Evolutionary conservation across 192 early-diverging fungal genomes (phyloP).

Genomic region (Gonapodya sp.): DNA sequence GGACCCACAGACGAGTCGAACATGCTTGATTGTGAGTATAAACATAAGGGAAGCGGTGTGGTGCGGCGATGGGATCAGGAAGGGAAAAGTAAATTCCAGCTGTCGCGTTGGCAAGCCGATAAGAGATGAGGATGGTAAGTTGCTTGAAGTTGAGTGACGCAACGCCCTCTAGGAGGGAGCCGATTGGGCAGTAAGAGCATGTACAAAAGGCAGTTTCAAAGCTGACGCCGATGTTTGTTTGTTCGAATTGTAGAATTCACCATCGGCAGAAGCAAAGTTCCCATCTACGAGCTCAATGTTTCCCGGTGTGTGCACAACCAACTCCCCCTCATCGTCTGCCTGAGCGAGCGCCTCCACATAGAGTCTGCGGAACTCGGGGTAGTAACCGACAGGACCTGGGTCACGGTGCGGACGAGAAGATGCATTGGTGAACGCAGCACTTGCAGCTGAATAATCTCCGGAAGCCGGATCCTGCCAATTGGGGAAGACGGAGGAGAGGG

Average conservation of each 20-base stretch:
- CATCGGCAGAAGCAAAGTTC: not conserved
- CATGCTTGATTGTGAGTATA: conserved; percentile 25
- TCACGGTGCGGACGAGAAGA: not conserved
- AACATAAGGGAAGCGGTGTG: conserved; percentile 26
- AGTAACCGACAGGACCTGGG: not conserved
- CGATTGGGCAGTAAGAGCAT: too few species aligned
- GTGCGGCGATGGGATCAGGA: conserved; percentile 42
- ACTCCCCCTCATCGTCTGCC: not conserved
- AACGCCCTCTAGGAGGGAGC: not conserved
- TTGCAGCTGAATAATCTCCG: not conserved
- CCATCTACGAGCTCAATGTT: not conserved
- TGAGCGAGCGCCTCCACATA: conserved; percentile 3
- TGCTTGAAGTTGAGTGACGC: not conserved
- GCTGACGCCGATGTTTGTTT: not conserved
- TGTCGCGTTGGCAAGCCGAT: conserved; percentile 33
- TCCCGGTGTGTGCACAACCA: not conserved
- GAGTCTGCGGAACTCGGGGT: not conserved
- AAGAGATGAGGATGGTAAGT: conserved; percentile 32
- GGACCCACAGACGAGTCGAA: conserved; percentile 62
- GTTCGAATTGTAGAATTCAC: not conserved
- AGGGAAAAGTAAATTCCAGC: conserved; percentile 46
- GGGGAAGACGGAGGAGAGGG: not conserved
- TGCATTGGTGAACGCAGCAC: not conserved
- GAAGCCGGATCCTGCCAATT: not conserved
- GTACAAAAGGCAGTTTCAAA: not conserved